Base-by-base conservation (phyloP, 2,329 filamentous ascomycete species). In the Fusarium sp. region DNA sequence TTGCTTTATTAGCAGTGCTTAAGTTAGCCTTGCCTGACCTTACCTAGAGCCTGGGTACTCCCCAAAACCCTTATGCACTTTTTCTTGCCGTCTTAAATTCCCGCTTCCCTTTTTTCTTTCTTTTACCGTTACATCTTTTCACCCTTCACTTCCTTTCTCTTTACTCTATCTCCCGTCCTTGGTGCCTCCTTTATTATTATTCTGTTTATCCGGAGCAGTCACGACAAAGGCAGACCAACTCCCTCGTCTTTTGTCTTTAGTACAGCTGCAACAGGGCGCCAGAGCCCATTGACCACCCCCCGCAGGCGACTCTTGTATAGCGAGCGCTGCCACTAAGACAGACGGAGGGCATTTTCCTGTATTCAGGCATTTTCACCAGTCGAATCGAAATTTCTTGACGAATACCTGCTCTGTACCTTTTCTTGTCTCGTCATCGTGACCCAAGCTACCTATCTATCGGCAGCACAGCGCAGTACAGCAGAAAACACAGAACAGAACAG, bases 1-100 rank as follows among this genome's bases (percentile, higher is more conserved):
- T 68, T 40, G 46, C 27, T 62, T 35, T 35, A 17, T 15, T 17
- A n/a, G 33, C 23, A 39, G 49, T 68, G 51, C 60, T 55, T 35
- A 53, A 23, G 30, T 33, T 47, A 33, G 27, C 27, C 27, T 30
- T 30, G 13, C 27, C 27, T 30, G 27, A 30, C 27, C 27, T 30
- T 30, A 30, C 27, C 27, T 30, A 30, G 17, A 35, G 33, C 33
- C 33, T 35, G 33, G 33, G 33, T 35, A 35, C 33, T 17, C 14
- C 15, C 49, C 70, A 65, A 71, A 74, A 67, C 72, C 72, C 72
- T 74, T 70, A 71, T 56, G 69, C 66, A 65, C 62, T 66, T 62
- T 71, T 68, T 55, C 63, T 66, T 59, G 48, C 47, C 59, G 54
- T 63, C 68, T 70, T 71, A 74, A 74, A 73, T 74, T 74, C 66